Base-by-base conservation (phyloP, 345 rosid species). In the Boechera stricta region DNA sequence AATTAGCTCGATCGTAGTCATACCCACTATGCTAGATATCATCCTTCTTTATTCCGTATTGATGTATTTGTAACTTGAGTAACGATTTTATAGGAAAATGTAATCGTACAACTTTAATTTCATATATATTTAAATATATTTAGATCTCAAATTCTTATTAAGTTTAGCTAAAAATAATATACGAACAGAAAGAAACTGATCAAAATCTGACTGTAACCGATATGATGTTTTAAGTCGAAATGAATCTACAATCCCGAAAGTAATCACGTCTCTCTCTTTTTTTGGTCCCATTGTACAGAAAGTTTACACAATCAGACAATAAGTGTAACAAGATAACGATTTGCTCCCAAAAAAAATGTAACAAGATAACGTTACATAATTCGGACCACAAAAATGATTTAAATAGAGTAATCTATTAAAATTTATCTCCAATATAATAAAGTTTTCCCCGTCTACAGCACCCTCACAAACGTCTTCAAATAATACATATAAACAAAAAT, bases 301-400 rank as follows among this genome's bases (percentile, higher is more conserved):
- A 21, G 48, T 65, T 52, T 38, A 39, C 42, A 49, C 18, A 61
- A 9, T 36, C 69, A 49, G 67, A 45, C 57, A 47, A 21, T 26
- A 36, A 38, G 24, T 59, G 58, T 21, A 21, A 21, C 24, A 21
- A 21, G 24, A 21, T 21, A 21, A 21, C 24, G 24, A 21, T 21
- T 21, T 21, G 24, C 24, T 21, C 24, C 29, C 0, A 28, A 2
- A 28, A 28, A 28, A 28, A 28, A 28, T 28, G 29, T 60, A 28
- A 36, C 15, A 61, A 72, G 61, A 49, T 61, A 49, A 72, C 60
- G 52, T 61, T 26, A 62, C 76, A 62, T 49, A 49, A 60, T 61
- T 49, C 21, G 45, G 42, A 63, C 62, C 69, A 52, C 63, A 39
- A 41, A 18, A 29, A 51, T 26, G 49, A 47, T 13, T 13, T 35